Percentiles rank a stretch among this genome's conserved stretches.
phyloP scores from a whole-genome alignment of 352 stramenopile genomes.

The Phytophthora tentaculata region DNA sequence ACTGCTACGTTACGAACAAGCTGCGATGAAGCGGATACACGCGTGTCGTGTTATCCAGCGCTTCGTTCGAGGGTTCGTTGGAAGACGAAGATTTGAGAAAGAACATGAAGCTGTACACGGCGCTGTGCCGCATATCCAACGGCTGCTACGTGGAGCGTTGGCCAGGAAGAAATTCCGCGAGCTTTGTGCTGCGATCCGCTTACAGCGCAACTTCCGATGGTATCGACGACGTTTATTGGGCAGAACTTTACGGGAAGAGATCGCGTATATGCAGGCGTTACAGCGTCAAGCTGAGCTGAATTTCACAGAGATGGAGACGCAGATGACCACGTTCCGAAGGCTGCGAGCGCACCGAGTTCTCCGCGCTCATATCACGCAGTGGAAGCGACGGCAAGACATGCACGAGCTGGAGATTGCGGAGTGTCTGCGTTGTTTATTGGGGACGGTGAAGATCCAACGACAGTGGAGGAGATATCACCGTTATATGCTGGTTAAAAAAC shows the following conservation, averaged over 20 bases:
- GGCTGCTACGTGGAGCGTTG: slow-evolving; percentile 54
- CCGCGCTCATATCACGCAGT: slow-evolving; percentile 47
- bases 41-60: slow-evolving; percentile 53
- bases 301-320: slow-evolving; percentile 48
- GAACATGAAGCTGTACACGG: slow-evolving; percentile 39
- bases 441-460: slow-evolving; percentile 65
- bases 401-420: slow-evolving; percentile 36
- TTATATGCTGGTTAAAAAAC: slow-evolving; percentile 51
- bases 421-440: slow-evolving; percentile 54
- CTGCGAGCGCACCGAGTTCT: slow-evolving; percentile 59
- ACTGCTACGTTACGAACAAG: slow-evolving; percentile 42
- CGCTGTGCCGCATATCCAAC: slow-evolving; percentile 64
- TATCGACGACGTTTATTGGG: slow-evolving; percentile 60
- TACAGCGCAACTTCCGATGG: slow-evolving; percentile 66
- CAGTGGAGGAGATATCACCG: slow-evolving; percentile 58
- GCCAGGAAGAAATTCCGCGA: slow-evolving; percentile 42
- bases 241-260: slow-evolving; percentile 64
- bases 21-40: slow-evolving; percentile 44
- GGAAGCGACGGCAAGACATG: slow-evolving; percentile 44
- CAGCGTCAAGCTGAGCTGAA: slow-evolving; percentile 56
- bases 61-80: slow-evolving; percentile 63
- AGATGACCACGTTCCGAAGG: slow-evolving; percentile 54
- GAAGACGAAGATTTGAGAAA: slow-evolving; percentile 45
- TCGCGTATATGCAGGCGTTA: slow-evolving; percentile 54
- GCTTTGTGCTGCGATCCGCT: slow-evolving; percentile 42